Evolutionary conservation across 2,329 filamentous ascomycete genomes (phyloP).

Genomic region (Sporothrix pseudoabietina): DNA sequence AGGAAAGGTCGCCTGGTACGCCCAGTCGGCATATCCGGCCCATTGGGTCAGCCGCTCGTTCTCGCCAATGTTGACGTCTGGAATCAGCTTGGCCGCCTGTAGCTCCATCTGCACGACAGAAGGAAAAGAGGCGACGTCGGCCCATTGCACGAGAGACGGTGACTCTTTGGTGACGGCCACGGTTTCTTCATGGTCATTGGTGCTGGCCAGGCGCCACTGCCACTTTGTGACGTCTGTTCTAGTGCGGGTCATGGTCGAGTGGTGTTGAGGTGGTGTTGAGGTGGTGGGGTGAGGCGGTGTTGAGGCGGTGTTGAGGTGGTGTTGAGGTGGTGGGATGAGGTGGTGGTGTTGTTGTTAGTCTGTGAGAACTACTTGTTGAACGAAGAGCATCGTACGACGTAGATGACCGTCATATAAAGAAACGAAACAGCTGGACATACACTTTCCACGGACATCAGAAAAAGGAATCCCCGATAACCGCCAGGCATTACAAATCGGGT

Average conservation of each 20-base stretch:
- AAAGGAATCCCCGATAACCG: neutral
- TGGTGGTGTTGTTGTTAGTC: too few relatives aligned
- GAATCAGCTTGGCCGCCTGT: conserved; percentile 62
- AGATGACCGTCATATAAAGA: neutral
- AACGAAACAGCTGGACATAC: too few relatives aligned
- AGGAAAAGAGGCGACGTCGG: conserved; percentile 63
- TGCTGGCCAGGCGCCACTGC: conserved; percentile 21
- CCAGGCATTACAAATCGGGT: neutral
- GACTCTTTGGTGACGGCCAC: conserved; percentile 60
- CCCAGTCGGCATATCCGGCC: conserved; percentile 72
- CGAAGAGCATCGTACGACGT: neutral
- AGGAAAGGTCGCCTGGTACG: conserved; percentile 65
- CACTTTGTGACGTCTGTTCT: conserved; percentile 1
- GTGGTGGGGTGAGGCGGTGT: neutral
- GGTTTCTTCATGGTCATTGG: conserved; percentile 41
- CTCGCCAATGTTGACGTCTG: conserved; percentile 72
- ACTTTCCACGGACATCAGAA: neutral
- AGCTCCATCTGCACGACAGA: conserved; percentile 70
- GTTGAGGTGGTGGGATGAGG: too few relatives aligned
- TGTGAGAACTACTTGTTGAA: neutral
- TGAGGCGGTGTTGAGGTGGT: neutral
- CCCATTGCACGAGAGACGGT: conserved; percentile 50
- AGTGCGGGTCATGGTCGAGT: neutral
- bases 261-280: neutral
- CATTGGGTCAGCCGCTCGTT: conserved; percentile 75